Evolutionary conservation across 2,329 filamentous ascomycete species (phyloP).

Genomic region (Aspergillus brunneoviolaceus): DNA sequence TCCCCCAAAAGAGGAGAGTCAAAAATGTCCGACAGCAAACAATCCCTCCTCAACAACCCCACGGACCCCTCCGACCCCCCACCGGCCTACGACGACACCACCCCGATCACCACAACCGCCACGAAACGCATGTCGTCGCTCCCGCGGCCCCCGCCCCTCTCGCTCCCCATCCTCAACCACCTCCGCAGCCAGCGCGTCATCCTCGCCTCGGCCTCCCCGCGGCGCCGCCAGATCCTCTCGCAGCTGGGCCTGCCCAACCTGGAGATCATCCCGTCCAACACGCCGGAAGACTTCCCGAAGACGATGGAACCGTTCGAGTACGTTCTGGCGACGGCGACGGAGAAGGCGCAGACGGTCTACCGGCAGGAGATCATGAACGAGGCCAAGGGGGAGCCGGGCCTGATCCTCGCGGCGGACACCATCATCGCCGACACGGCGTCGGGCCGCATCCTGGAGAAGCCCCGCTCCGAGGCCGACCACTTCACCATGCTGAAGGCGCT

Average conservation of each 20-base stretch:
- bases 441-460: constrained; percentile 88
- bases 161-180: constrained; percentile 74
- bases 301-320: constrained; percentile 81
- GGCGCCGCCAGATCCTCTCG: constrained; percentile 75
- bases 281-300: constrained; percentile 85
- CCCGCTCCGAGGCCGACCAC: constrained; percentile 76
- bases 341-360: constrained; percentile 79
- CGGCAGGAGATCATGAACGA: constrained; percentile 56
- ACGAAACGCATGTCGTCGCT: constrained; percentile 14
- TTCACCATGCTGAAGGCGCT: constrained; percentile 78
- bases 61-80: constrained; percentile 27
- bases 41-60: constrained; percentile 22
- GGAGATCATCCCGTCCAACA: constrained; percentile 79
- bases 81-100: constrained; percentile 34
- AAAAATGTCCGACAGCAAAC: constrained; percentile 33
- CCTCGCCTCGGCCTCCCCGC: constrained; percentile 84
- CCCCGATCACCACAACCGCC: constrained; percentile 11
- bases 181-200: constrained; percentile 79
- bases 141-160: constrained; percentile 58
- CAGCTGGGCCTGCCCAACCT: constrained; percentile 77
- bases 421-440: constrained; percentile 71
- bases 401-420: constrained; percentile 90
- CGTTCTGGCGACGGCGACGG: constrained; percentile 78
- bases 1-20: background rate
- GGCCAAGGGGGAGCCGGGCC: constrained; percentile 66